Conservation (phyloP, 2,329 filamentous ascomycete species). For the Ceratocystis papillata region DNA sequence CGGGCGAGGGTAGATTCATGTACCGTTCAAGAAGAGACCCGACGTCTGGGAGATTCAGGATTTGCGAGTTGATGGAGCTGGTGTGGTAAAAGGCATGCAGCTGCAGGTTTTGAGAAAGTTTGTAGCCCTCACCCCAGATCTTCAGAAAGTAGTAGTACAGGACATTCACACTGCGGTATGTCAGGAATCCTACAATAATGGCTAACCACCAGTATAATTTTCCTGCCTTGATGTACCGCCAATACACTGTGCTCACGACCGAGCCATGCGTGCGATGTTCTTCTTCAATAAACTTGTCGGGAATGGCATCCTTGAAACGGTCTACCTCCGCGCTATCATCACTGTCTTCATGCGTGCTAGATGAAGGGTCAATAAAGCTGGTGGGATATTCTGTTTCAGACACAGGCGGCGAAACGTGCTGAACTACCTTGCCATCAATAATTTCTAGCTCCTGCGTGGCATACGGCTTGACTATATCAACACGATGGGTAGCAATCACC, state of each 20-base stretch:
- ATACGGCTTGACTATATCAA: slow-evolving; percentile 64
- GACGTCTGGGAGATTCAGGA: background rate
- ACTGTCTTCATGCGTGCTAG: background rate
- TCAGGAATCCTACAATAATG: slow-evolving; percentile 50
- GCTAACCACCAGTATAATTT: slow-evolving; percentile 61
- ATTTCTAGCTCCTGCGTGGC: slow-evolving; percentile 67
- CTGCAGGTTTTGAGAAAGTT: background rate
- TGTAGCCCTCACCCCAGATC: slow-evolving; percentile 71
- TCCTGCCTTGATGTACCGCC: slow-evolving; percentile 75
- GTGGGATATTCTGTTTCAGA: background rate
- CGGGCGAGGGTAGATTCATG: slow-evolving; percentile 36
- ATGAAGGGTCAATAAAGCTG: background rate
- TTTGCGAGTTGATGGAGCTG: background rate
- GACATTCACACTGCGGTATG: slow-evolving; percentile 55
- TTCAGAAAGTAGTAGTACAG: slow-evolving; percentile 72
- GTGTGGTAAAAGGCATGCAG: slow-evolving; percentile 1
- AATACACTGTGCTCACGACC: slow-evolving; percentile 66
- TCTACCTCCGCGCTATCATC: slow-evolving; percentile 13
- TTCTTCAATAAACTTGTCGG: slow-evolving; percentile 69
- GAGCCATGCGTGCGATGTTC: slow-evolving; percentile 64
- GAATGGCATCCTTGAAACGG: slow-evolving; percentile 36
- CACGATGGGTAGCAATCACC: slow-evolving; percentile 68
- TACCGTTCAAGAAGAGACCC: slow-evolving; percentile 11
- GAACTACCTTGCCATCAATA: slow-evolving; percentile 38
- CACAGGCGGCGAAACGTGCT: background rate